Percentiles rank a stretch among this genome's conserved stretches.
Conservation (phyloP, 2,329 filamentous ascomycete species). For the Escovopsis sp. region DNA sequence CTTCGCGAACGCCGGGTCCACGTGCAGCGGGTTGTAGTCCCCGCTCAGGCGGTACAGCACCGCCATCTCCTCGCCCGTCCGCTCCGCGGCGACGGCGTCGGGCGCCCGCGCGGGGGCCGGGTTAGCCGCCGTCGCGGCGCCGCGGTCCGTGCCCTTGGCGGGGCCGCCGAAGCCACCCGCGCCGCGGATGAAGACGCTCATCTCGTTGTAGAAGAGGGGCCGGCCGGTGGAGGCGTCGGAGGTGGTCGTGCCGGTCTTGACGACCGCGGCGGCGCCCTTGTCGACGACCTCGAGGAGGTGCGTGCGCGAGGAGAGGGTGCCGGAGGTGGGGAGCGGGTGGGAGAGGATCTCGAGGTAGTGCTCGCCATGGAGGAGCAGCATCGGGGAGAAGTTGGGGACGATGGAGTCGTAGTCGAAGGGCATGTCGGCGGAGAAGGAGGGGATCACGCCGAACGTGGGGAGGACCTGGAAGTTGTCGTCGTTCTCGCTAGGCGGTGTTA, state of each 20-base stretch:
- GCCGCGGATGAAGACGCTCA: constrained; percentile 81
- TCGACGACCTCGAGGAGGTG: constrained; percentile 88
- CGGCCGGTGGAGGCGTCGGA: constrained; percentile 73
- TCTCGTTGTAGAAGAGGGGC: constrained; percentile 93
- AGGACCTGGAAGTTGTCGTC: constrained; percentile 84
- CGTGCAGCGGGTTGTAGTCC: constrained; percentile 91
- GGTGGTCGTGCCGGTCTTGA: constrained; percentile 67
- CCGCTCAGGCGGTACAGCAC: constrained; percentile 86
- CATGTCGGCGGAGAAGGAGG: constrained; percentile 70
- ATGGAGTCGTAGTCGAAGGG: constrained; percentile 71
- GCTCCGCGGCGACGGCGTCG: constrained; percentile 70
- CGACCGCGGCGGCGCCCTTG: constrained; percentile 79
- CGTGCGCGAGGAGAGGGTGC: constrained; percentile 57
- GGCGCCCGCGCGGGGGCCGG: constrained; percentile 60
- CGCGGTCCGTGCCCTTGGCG: constrained; percentile 61
- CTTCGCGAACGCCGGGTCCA: constrained; percentile 88
- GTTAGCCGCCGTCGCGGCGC: constrained; percentile 66
- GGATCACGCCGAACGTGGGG: constrained; percentile 91
- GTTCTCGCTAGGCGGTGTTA: constrained; percentile 49
- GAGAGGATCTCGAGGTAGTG: constrained; percentile 93
- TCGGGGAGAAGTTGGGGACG: constrained; percentile 90
- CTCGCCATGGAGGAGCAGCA: constrained; percentile 98
- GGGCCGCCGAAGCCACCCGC: constrained; percentile 80
- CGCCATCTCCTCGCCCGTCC: constrained; percentile 80
- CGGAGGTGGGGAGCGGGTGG: constrained; percentile 79